Conservation (phyloP, 805 yeast species). For the Lachancea quebecensis region DNA sequence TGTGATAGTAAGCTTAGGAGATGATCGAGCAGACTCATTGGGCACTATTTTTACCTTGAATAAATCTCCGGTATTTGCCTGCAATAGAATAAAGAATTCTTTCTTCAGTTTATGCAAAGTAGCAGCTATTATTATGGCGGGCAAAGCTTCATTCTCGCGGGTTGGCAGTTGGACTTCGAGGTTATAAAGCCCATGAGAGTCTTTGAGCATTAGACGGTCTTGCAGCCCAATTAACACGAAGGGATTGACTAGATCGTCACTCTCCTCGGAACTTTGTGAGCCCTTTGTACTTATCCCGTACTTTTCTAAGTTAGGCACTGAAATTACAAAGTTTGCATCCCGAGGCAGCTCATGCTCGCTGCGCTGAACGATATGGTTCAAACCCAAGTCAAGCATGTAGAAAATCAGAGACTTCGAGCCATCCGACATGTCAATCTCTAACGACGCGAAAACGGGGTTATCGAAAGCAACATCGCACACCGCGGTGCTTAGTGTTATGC, state of each 20-base stretch:
- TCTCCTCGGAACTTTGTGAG: conserved; percentile 31
- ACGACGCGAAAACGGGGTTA: conserved; percentile 76
- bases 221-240: conserved; percentile 50
- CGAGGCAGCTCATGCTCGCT: conserved; percentile 32
- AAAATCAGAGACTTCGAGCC: conserved; percentile 42
- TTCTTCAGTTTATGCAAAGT: conserved; percentile 59
- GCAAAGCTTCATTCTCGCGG: conserved; percentile 25
- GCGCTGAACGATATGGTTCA: conserved; percentile 62
- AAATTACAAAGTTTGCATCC: conserved; percentile 42
- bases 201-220: conserved; percentile 46
- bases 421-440: conserved; percentile 54
- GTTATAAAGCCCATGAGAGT: conserved; percentile 32
- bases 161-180: conserved; percentile 51
- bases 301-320: conserved; percentile 48
- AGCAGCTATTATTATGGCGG: conserved; percentile 43
- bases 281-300: conserved; percentile 16
- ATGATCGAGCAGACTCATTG: conserved; percentile 32
- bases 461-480: conserved; percentile 73
- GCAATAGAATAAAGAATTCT: conserved; percentile 60
- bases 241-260: conserved; percentile 47
- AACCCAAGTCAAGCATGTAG: conserved; percentile 81
- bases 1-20: conserved; percentile 41
- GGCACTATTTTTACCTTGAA: conserved; percentile 56
- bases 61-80: conserved; percentile 65
- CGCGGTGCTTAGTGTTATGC: conserved; percentile 45